Conservation (phyloP, 768 basidiomycete species). For the Clitopilus hobsonii region DNA sequence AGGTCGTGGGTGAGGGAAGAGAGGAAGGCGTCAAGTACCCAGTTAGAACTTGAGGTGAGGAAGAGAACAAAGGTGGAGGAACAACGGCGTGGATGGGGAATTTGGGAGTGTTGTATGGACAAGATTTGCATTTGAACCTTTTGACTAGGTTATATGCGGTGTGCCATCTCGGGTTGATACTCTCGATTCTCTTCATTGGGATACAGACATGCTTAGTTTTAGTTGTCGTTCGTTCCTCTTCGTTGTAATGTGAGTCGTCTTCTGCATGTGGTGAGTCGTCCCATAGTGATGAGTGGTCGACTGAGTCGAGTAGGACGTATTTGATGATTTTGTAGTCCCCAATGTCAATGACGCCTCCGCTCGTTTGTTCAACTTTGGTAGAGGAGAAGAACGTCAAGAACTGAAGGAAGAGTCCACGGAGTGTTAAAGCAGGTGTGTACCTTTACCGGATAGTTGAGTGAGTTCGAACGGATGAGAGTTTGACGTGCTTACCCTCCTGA, state of each 20-base stretch:
- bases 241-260: not conserved
- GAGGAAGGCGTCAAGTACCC: not conserved
- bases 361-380: conserved; percentile 30
- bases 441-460: not conserved
- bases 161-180: conserved; percentile 21
- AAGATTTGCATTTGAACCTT: conserved; percentile 24
- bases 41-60: not conserved
- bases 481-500: conserved; percentile 24
- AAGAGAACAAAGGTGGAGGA: no score
- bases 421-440: conserved; percentile 40
- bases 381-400: conserved; percentile 38
- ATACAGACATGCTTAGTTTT: not conserved
- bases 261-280: not conserved
- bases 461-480: not conserved
- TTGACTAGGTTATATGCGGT: conserved; percentile 21
- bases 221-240: not conserved
- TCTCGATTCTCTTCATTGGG: conserved; percentile 12
- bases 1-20: not conserved
- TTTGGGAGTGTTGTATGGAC: conserved; percentile 29
- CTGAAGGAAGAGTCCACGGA: conserved; percentile 41
- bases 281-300: not conserved
- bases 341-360: conserved; percentile 19
- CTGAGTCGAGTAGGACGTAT: conserved; percentile 15
- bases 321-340: conserved; percentile 21
- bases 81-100: conserved; percentile 22